Evolutionary conservation across 1,139 yeast genomes (phyloP), one percentile per base, ranked within the genome.

Genomic region (Pichia sp.): DNA sequence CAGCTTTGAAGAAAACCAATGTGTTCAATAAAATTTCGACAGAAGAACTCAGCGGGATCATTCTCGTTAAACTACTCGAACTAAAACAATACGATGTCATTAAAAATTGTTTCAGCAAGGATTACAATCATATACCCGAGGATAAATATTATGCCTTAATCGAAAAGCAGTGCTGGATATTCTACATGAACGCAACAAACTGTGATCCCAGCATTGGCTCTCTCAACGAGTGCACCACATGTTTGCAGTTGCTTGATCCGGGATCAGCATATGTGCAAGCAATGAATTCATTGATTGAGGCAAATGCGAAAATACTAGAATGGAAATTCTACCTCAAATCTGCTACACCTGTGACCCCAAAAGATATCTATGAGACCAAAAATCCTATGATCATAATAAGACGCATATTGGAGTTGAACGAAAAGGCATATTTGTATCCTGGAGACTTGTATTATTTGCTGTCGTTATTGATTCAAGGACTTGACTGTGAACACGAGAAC

Each of bases 371-470:
- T 17, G 57, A 59, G 12, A 50, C 51, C 22, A 40, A 45, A 14
- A 57, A 58, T 27, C 62, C 64, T 3, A 38, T 53, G n/a, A 45
- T 48, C 11, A 51, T 67, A 5, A 47, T 70, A 5, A 62, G 62
- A 5, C 64, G 61, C 32, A 61, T 79, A 5, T 56, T 79, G 14
- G 84, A 77, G 42, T 62, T 74, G 30, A 79, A 80, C 48, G 66
- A 72, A 0, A 61, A 62, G 21, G 66, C 80, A 7, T 78, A 77
- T 45, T 52, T 63, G 37, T 68, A 76, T n/a, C 57, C 62, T 27
- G 67, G 63, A 8, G 63, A 62, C 31, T 54, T 79, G 9, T 62
- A 62, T 46, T 54, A 58, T 9, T 56, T 78, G 1, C 45, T 72
- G 22, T 57, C 58, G 32, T 67, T 67, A 32, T 53, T 78, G 29